Conservation (phyloP, 768 basidiomycete species). For the Suillus placidus region DNA sequence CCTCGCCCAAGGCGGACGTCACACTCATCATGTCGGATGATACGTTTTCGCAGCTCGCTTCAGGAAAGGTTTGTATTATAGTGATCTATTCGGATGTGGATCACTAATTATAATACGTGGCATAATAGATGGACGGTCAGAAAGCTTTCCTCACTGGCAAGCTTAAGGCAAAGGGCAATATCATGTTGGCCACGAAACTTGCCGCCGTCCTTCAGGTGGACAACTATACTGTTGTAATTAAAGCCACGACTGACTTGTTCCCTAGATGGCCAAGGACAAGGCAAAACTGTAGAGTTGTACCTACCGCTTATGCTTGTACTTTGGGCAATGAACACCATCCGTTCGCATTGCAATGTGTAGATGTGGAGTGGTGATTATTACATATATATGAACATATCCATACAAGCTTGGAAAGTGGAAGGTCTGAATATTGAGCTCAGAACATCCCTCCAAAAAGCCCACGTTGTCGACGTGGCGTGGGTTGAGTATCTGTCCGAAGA, state of each 20-base stretch:
- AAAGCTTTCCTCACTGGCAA: slow-evolving; percentile 97
- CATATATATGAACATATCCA: slow-evolving; percentile 17
- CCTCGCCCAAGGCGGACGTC: slow-evolving; percentile 74
- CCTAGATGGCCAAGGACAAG: slow-evolving; percentile 38
- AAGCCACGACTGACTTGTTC: background rate
- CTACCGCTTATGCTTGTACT: slow-evolving; percentile 13
- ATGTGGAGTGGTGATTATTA: slow-evolving; percentile 21
- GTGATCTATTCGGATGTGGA: background rate
- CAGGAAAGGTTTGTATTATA: slow-evolving; percentile 59
- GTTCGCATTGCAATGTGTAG: slow-evolving; percentile 1
- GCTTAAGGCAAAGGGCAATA: slow-evolving; percentile 89
- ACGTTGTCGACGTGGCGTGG: slow-evolving; percentile 69
- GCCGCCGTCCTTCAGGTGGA: slow-evolving; percentile 77
- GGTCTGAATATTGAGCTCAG: slow-evolving; percentile 32
- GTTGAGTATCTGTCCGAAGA: slow-evolving; percentile 80
- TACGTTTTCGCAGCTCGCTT: slow-evolving; percentile 68
- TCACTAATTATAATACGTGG: background rate
- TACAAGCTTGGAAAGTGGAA: slow-evolving; percentile 6
- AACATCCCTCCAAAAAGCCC: slow-evolving; percentile 82
- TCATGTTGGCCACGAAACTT: slow-evolving; percentile 94
- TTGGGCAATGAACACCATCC: background rate
- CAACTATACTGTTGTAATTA: slow-evolving; percentile 17
- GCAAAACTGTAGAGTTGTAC: slow-evolving; percentile 43
- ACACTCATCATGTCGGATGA: slow-evolving; percentile 80
- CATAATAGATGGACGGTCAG: slow-evolving; percentile 78